Base-by-base conservation (phyloP, 2,329 filamentous ascomycete genomes). In the Fusarium gaditjirri region DNA sequence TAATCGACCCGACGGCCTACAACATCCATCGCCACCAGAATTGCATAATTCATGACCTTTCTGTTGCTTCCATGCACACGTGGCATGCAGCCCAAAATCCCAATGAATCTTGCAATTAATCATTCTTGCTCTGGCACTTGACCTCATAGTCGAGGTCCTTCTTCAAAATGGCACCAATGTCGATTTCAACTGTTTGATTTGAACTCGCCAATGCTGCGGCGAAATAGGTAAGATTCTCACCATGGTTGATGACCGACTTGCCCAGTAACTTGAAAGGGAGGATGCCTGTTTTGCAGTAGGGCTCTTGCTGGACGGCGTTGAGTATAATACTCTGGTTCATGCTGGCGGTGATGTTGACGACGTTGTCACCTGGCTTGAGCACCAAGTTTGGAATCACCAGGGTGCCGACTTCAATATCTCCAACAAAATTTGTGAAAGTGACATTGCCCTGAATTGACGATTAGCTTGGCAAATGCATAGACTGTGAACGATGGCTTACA, bases 291-390 rank as follows among this genome's bases (percentile, higher is more conserved):
- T 85, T 82, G 82, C 90, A 92, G 76, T 85, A 87, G 7, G 84
- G 84, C 67, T 81, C 72, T 62, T 78, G 80, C 19, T 83, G 81
- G 5, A 79, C 72, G 36, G 72, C 58, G 17, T 50, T 41, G 33
- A 92, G 76, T 53, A 92, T 81, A 9, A 82, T 73, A 10, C 78
- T 69, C 74, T 91, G 85, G 58, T 87, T 76, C 73, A 91, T 85
- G 65, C 78, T 85, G 71, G 88, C 87, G 63, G 84, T 85, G 79
- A 92, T 86, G 49, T 83, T 77, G 73, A 87, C 85, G 21, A 80
- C 81, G 81, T 92, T 92, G 75, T 82, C 78, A 63, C 91, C 91
- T 6, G 90, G 91, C 38, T 74, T 77, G 50, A 93, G 85, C 23
- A 85, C 70, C 47, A 93, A 81, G 80, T 92, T 84, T 71, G 88